Evolutionary conservation across 257 asterid genomes (phyloP).

Genomic region (Przewalskia tangutica): DNA sequence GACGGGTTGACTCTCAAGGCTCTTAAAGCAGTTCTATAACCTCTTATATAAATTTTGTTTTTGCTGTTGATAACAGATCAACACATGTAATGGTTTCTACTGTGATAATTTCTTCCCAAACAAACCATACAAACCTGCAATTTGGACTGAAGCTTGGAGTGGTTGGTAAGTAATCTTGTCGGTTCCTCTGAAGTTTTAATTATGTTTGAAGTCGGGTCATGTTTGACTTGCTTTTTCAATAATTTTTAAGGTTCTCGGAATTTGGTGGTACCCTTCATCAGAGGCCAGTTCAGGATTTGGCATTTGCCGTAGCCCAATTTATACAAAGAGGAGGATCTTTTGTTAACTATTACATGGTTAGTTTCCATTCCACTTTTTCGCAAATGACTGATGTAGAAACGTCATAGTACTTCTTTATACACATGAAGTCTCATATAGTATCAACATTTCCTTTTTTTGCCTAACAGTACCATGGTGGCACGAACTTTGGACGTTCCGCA

Average conservation of each 20-base stretch:
- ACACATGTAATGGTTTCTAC: conserved; percentile 93
- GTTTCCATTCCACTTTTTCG: conserved; percentile 11
- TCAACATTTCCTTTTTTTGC: background rate
- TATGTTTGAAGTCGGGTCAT: background rate
- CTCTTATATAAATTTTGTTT: background rate
- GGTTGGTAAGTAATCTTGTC: conserved; percentile 46
- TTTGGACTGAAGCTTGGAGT: conserved; percentile 99
- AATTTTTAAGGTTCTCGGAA: conserved; percentile 59
- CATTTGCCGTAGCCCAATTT: conserved; percentile 83
- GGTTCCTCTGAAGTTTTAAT: background rate
- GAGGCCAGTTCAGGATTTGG: conserved; percentile 90
- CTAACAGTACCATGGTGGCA: conserved; percentile 75
- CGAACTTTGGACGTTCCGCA: conserved; percentile 87
- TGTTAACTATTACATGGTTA: conserved; percentile 88
- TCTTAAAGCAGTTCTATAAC: background rate
- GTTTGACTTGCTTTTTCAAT: conserved; percentile 4
- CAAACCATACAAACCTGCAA: conserved; percentile 72
- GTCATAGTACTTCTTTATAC: background rate
- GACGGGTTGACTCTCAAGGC: background rate
- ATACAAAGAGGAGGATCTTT: conserved; percentile 87
- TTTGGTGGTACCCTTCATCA: conserved; percentile 64
- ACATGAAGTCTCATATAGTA: background rate
- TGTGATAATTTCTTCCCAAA: conserved; percentile 78
- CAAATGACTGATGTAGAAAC: background rate
- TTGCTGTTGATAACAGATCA: conserved; percentile 43